Evolutionary conservation across 2,329 filamentous ascomycete genomes (phyloP).

Genomic region (Hymenoscyphus linearis): DNA sequence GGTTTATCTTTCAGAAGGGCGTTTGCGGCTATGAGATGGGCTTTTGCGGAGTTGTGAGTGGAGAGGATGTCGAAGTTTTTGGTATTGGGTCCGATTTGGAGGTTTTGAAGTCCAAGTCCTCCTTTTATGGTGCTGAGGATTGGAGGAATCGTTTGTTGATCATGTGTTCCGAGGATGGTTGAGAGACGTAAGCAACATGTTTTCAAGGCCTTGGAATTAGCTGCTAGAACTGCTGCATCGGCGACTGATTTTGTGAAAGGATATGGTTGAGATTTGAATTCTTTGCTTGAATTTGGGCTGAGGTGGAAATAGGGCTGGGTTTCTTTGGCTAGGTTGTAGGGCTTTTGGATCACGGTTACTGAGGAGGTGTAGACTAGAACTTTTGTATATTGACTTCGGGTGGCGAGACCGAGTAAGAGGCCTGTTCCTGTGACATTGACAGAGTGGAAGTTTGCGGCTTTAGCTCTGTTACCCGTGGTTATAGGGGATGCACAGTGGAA

Average conservation of each 20-base stretch:
- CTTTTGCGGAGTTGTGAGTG: slow-evolving; percentile 2
- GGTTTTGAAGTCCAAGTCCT: neutral
- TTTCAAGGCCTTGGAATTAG: neutral
- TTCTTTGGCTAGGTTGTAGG: slow-evolving; percentile 1
- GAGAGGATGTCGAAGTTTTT: neutral
- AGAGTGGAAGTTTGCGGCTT: neutral
- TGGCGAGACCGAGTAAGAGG: neutral
- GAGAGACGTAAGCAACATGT: slow-evolving; percentile 2
- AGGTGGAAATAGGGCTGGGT: neutral
- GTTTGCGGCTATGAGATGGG: neutral
- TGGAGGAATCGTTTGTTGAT: neutral
- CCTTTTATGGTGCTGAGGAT: neutral
- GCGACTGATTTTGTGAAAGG: neutral
- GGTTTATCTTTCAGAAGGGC: neutral
- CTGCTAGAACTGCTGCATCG: neutral
- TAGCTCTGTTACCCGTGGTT: neutral
- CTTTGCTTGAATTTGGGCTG: neutral
- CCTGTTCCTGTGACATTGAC: slow-evolving; percentile 1
- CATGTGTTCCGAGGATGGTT: neutral
- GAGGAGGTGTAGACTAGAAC: neutral
- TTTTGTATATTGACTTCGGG: neutral
- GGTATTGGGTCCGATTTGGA: slow-evolving; percentile 1
- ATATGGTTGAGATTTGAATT: neutral
- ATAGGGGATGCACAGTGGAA: slow-evolving; percentile 5
- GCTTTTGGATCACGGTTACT: neutral